Percentiles rank a stretch among this genome's conserved stretches.
Evolutionary conservation across 371 early-diverging fungal species (phyloP).

Genomic region (Apophysomyces variabilis): DNA sequence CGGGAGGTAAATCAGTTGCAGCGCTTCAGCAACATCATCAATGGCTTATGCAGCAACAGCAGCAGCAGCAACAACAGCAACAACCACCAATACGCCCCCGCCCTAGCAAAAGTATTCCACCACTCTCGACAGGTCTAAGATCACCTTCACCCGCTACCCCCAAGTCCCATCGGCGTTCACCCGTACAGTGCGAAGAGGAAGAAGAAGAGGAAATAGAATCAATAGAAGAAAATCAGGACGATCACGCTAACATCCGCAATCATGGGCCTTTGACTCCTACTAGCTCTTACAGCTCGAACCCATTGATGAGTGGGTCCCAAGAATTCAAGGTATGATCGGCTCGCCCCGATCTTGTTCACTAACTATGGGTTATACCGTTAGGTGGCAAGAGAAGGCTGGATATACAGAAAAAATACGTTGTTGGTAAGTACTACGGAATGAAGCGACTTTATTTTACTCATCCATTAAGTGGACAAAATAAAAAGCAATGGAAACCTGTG

Average conservation of each 20-base stretch:
- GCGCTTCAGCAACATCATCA: constrained; percentile 46
- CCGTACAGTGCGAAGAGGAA: constrained; percentile 10
- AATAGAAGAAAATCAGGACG: neutral
- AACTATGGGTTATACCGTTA: constrained; percentile 7
- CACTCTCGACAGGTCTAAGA: neutral
- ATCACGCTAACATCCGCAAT: constrained; percentile 1
- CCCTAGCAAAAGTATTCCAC: neutral
- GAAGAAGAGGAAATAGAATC: constrained; percentile 15
- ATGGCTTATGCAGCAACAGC: constrained; percentile 42
- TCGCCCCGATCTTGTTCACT: neutral
- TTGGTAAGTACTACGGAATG: constrained; percentile 35
- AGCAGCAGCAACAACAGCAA: constrained; percentile 17
- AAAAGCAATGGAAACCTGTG: constrained; percentile 55
- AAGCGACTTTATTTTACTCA: neutral
- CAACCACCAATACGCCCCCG: neutral
- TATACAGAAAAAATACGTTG: constrained; percentile 44
- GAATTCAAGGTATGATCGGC: constrained; percentile 32
- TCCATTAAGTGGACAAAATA: neutral
- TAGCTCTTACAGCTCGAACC: neutral
- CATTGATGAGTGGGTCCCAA: constrained; percentile 19
- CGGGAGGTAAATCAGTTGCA: constrained; percentile 42
- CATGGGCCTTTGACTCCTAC: constrained; percentile 12
- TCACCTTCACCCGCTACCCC: neutral
- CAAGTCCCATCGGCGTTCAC: neutral
- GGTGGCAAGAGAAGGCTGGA: constrained; percentile 56